These are phyloP conservation scores for Puya raimondii DNA, from an alignment of 176 grass and related monocot species.

Conservation along the genomic window DNA sequence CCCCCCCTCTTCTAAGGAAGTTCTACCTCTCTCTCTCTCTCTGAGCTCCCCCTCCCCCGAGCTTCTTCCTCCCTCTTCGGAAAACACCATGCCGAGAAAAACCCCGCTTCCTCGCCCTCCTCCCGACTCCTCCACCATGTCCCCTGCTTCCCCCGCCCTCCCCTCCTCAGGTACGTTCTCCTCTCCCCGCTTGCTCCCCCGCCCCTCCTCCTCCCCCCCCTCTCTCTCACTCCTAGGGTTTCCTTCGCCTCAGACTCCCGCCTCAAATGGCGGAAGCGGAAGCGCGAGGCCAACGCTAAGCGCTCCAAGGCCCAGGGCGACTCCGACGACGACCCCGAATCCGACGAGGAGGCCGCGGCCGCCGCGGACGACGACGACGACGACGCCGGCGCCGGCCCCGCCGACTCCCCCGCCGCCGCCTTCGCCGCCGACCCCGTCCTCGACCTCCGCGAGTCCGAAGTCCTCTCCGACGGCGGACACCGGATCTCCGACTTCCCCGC, in stretches of 20 bases:
- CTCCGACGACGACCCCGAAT: conserved; percentile 25
- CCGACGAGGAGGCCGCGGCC: conserved; percentile 1
- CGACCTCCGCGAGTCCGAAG: conserved; percentile 65
- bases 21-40: neutral
- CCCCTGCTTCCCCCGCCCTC: conserved; percentile 52
- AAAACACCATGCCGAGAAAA: conserved; percentile 5
- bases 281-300: conserved; percentile 49
- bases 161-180: conserved; percentile 59
- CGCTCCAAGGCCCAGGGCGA: conserved; percentile 41
- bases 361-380: conserved; percentile 27
- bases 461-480: conserved; percentile 34
- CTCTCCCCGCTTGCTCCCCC: neutral
- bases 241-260: conserved; percentile 60
- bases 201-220: conserved; percentile 3
- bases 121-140: conserved; percentile 14
- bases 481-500: conserved; percentile 56
- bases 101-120: conserved; percentile 19
- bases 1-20: no score
- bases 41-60: neutral
- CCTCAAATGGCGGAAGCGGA: conserved; percentile 81
- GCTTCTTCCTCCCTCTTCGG: neutral
- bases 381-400: conserved; percentile 7
- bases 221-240: conserved; percentile 7
- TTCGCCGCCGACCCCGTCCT: conserved; percentile 36
- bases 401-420: conserved; percentile 4